Evolutionary conservation across 192 early-diverging fungal species (phyloP).

Genomic region (Entomortierella beljakovae): DNA sequence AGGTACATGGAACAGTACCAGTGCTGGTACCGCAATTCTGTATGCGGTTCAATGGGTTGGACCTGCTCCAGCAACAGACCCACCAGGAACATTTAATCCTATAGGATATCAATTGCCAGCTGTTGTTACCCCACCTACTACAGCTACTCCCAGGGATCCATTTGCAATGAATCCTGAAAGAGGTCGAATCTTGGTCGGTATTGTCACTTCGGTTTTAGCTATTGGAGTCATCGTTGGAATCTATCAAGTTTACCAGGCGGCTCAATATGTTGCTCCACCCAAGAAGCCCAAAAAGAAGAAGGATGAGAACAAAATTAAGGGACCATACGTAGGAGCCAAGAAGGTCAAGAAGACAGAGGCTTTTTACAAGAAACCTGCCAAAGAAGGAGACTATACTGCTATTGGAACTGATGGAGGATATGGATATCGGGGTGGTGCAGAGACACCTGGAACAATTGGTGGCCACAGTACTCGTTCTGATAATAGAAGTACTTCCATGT

Average conservation of each 20-base stretch:
- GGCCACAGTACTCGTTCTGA: neutral
- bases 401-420: conserved; percentile 3
- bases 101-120: conserved; percentile 5
- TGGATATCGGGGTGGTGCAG: neutral
- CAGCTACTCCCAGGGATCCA: neutral
- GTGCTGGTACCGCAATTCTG: neutral
- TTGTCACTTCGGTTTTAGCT: conserved; percentile 18
- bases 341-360: conserved; percentile 34
- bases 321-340: conserved; percentile 3
- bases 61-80: neutral
- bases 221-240: conserved; percentile 16
- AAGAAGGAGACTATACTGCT: neutral
- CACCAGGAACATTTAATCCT: conserved; percentile 15
- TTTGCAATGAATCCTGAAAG: conserved; percentile 20
- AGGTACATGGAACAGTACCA: conserved; percentile 29
- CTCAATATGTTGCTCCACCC: conserved; percentile 27
- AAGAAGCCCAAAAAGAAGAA: conserved; percentile 6
- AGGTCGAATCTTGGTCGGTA: conserved; percentile 10
- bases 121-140: neutral
- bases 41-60: conserved; percentile 40
- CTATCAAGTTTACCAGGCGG: conserved; percentile 17
- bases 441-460: no score
- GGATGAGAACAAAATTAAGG: no score
- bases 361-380: conserved; percentile 17
- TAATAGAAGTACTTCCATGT: neutral